Evolutionary conservation across 1,139 yeast genomes (phyloP).

Genomic region (Blastobotrys ciferrii): DNA sequence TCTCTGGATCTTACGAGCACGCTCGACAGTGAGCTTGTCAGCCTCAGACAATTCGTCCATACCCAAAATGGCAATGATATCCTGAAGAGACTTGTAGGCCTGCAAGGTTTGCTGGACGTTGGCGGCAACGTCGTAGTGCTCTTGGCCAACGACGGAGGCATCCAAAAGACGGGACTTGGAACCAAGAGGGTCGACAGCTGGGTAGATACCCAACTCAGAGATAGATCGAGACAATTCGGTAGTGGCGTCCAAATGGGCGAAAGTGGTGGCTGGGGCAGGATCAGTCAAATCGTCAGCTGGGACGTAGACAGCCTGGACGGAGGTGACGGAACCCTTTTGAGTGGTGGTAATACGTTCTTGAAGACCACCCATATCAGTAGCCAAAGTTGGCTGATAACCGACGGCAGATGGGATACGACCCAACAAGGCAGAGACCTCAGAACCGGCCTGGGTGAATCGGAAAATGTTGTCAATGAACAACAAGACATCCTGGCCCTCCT

Average conservation of each 20-base stretch:
- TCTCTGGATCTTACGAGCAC: conserved; percentile 99
- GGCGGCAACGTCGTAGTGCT: conserved; percentile 95
- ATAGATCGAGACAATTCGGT: conserved; percentile 99
- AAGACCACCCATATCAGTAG: conserved; percentile 99
- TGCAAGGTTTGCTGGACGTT: conserved; percentile 97
- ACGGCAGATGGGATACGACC: conserved; percentile 99
- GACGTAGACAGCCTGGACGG: conserved; percentile 99
- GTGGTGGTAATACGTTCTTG: conserved; percentile 99
- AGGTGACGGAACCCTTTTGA: conserved; percentile 98
- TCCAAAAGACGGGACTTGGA: conserved; percentile 98
- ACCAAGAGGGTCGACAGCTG: conserved; percentile 99
- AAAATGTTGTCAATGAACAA: conserved; percentile 99
- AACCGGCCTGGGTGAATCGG: conserved; percentile 99
- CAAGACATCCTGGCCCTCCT: conserved; percentile 99
- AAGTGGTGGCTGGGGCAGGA: conserved; percentile 99
- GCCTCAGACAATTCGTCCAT: conserved; percentile 99
- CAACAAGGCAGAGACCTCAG: conserved; percentile 98
- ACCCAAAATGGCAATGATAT: conserved; percentile 99
- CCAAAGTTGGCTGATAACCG: conserved; percentile 99
- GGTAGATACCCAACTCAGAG: conserved; percentile 99
- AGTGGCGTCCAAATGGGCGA: conserved; percentile 99
- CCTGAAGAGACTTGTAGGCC: conserved; percentile 99
- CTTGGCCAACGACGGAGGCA: conserved; percentile 96
- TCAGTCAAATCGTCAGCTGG: conserved; percentile 99
- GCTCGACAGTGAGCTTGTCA: conserved; percentile 98